phyloP scores from a whole-genome alignment of 352 stramenopile species.

The Phytopythium aichiense region DNA sequence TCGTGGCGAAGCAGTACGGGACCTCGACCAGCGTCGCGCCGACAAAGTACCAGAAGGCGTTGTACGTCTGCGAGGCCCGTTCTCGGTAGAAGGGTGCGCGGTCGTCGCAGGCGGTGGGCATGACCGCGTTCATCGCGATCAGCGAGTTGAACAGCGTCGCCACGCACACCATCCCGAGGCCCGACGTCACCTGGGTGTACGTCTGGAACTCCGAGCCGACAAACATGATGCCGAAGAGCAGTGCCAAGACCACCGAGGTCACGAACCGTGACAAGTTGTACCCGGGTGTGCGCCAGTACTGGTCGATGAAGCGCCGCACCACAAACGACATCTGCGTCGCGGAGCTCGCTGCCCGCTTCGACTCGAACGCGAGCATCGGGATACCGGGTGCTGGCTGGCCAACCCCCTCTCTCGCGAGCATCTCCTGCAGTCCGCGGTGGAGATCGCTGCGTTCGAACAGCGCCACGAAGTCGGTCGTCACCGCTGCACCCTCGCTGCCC shows the following conservation, averaged over 20 bases:
- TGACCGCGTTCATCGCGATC: constrained; percentile 49
- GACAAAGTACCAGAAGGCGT: constrained; percentile 56
- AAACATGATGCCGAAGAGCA: constrained; percentile 9
- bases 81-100: constrained; percentile 67
- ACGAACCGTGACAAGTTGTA: constrained; percentile 72
- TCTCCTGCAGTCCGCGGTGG: not conserved
- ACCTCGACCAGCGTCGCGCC: constrained; percentile 73
- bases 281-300: constrained; percentile 39
- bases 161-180: constrained; percentile 75
- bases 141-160: constrained; percentile 62
- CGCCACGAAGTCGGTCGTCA: constrained; percentile 8
- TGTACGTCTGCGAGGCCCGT: constrained; percentile 78
- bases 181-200: constrained; percentile 12
- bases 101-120: constrained; percentile 69
- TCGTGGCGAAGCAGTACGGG: constrained; percentile 66
- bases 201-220: constrained; percentile 5
- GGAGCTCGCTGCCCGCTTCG: constrained; percentile 11
- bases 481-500: not conserved
- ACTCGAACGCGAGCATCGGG: constrained; percentile 21
- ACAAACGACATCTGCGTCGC: constrained; percentile 22
- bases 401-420: constrained; percentile 20
- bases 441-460: constrained; percentile 11
- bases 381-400: constrained; percentile 12
- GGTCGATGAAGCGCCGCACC: constrained; percentile 26
- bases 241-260: constrained; percentile 44